Base-by-base conservation (phyloP, 441 rosid species). In the Aleurites moluccanus region DNA sequence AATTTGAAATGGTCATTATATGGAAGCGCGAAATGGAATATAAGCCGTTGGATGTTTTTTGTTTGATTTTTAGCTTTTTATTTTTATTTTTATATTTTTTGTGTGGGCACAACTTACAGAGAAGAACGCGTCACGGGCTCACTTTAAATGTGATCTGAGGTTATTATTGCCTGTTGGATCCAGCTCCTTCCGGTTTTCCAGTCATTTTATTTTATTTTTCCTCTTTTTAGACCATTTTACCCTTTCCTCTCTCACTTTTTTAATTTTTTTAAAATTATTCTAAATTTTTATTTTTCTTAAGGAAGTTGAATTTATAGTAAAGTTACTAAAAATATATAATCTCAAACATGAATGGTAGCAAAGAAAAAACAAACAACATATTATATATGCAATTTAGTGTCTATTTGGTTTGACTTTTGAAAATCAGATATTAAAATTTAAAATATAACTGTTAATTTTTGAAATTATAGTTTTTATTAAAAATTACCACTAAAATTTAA, bases 1-100 rank as follows among this genome's bases (percentile, higher is more conserved):
- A 45, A 1, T 42, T 14, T 60, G 33, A 21, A 35, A 63, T n/a
- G 55, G 33, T 23, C 20, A 49, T 42, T 40, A 75, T 81, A 74
- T 30, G 68, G 77, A 11, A 25, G 23, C 4, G 25, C 25, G 67
- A 63, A 73, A 80, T 55, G 59, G 1, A 55, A 77, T 61, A 64
- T 79, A 69, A 50, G 78, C 85, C 85, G 81, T 79, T 67, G 67
- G 84, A 81, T n/a, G n/a, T n/a, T n/a, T n/a, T n/a, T n/a, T n/a
- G n/a, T n/a, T n/a, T n/a, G n/a, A n/a, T n/a, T n/a, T n/a, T n/a
- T n/a, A n/a, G n/a, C n/a, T n/a, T n/a, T n/a, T n/a, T n/a, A n/a
- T n/a, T 84, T 68, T 3, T 1, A 33, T 40, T 28, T 63, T 6
- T n/a, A 25, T 40, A 0, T 49, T 52, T 47, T 23, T 35, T 30